Evolutionary conservation across 78 protist species (phyloP), one percentile per base, ranked within the genome.

Genomic region (Protostelium mycophagum): DNA sequence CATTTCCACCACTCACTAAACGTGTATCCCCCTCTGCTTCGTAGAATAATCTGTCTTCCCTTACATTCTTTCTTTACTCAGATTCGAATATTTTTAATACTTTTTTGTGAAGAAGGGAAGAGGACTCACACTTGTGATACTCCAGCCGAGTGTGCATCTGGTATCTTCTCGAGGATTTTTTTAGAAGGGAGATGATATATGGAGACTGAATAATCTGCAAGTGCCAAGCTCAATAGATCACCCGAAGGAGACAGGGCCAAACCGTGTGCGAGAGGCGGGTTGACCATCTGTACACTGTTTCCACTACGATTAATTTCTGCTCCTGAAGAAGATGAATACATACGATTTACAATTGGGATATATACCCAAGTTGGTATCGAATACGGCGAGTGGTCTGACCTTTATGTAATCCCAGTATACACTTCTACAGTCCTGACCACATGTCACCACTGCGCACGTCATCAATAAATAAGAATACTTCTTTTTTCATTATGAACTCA

Each of bases 361-460:
- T 91, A n/a, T n/a, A n/a, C 89, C 94, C 94, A 91, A 83, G 87
- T 91, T 38, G 89, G 83, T n/a, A 92, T 63, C 34, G 87, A 88
- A 63, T 63, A 88, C 84, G 89, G 92, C 88, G 83, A 83, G 63
- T 91, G 87, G n/a, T 87, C 88, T n/a, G 91, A 36, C 34, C 88
- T 86, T 85, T 25, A 16, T 23, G 5, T 25, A 5, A 16, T 85
- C 37, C 37, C 36, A 85, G 37, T 25, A 25, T 5, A 85, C 37
- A 5, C 5, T 16, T 36, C 37, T 85, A 36, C 37, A 85, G 16
- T 85, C 36, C 16, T 85, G 37, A 36, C 86, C 86, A 85, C 36
- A 85, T 23, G 37, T 85, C 34, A 36, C 16, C 37, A 36, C 36
- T 85, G 5, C 16, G n/a, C 37, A 85, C n/a, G n/a, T 85, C 37